phyloP scores from a whole-genome alignment of 805 yeast genomes.

The Wickerhamiella alocasiicola region DNA sequence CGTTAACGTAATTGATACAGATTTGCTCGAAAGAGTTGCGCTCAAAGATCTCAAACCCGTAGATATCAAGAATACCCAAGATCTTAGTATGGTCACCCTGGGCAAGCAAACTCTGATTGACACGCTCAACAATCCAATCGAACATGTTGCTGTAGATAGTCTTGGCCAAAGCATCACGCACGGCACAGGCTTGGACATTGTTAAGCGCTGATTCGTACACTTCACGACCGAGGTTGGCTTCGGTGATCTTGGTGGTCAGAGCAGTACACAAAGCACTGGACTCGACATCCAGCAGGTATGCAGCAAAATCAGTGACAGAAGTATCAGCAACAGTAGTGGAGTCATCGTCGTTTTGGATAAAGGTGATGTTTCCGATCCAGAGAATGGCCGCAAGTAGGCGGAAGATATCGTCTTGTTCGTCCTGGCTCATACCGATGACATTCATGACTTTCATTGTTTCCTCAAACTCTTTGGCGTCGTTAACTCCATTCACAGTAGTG shows the following conservation, averaged over 20 bases:
- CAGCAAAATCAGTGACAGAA: slow-evolving; percentile 89
- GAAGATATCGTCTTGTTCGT: slow-evolving; percentile 85
- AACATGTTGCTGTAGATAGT: slow-evolving; percentile 85
- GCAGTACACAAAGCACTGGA: slow-evolving; percentile 53
- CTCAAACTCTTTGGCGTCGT: slow-evolving; percentile 64
- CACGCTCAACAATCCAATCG: slow-evolving; percentile 93
- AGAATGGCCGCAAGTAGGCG: slow-evolving; percentile 69
- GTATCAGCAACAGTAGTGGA: slow-evolving; percentile 71
- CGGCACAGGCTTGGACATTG: slow-evolving; percentile 79
- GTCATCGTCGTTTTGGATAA: slow-evolving; percentile 67
- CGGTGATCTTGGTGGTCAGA: slow-evolving; percentile 69
- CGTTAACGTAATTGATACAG: slow-evolving; percentile 92
- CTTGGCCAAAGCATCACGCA: slow-evolving; percentile 88
- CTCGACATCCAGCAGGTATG: slow-evolving; percentile 76
- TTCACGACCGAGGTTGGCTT: slow-evolving; percentile 72
- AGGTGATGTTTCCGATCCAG: slow-evolving; percentile 91
- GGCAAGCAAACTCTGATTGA: slow-evolving; percentile 61
- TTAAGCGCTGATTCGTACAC: slow-evolving; percentile 90
- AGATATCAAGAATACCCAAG: slow-evolving; percentile 88
- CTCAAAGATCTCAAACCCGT: slow-evolving; percentile 92
- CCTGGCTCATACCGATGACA: slow-evolving; percentile 67
- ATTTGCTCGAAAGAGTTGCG: slow-evolving; percentile 91
- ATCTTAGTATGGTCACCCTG: slow-evolving; percentile 37
- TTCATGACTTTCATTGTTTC: slow-evolving; percentile 82
- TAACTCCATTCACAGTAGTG: slow-evolving; percentile 72